phyloP scores from a whole-genome alignment of 441 rosid species.

The Aquilaria agallochum region DNA sequence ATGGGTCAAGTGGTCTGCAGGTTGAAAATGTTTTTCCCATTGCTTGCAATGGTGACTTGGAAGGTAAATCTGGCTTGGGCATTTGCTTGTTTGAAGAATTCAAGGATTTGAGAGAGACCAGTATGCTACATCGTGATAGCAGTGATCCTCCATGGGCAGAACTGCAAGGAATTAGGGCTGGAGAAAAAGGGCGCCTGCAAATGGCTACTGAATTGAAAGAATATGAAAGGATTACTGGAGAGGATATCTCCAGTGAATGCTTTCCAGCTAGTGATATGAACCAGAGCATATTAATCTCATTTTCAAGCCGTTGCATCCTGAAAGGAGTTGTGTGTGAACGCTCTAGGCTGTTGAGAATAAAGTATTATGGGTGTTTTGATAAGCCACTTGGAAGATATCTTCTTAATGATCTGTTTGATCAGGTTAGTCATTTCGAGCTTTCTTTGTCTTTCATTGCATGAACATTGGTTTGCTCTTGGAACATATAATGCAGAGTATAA shows the following conservation, averaged over 20 bases:
- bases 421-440: constrained; percentile 33
- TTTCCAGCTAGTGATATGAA: constrained; percentile 71
- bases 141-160: constrained; percentile 28
- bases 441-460: too few relatives aligned
- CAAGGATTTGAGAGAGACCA: constrained; percentile 17
- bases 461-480: constrained; percentile 3
- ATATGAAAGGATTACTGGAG: constrained; percentile 39
- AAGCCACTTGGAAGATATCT: constrained; percentile 94
- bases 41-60: constrained; percentile 26
- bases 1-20: constrained; percentile 12
- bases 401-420: constrained; percentile 74
- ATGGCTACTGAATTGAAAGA: constrained; percentile 34
- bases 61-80: constrained; percentile 21
- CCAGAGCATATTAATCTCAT: constrained; percentile 89
- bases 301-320: constrained; percentile 78
- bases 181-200: constrained; percentile 33
- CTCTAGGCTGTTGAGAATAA: constrained; percentile 77
- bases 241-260: constrained; percentile 53
- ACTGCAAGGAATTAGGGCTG: constrained; percentile 27
- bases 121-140: constrained; percentile 4
- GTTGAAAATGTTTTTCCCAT: constrained; percentile 30
- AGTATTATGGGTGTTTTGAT: constrained; percentile 90
- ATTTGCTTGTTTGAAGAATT: constrained; percentile 22
- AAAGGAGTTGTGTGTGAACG: constrained; percentile 89
- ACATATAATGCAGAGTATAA: too few relatives aligned